A percentile compares a stretch with the other conserved stretches of the same genome.
Conservation (phyloP, 495 filamentous ascomycete genomes). For the Aspergillus baeticus region DNA sequence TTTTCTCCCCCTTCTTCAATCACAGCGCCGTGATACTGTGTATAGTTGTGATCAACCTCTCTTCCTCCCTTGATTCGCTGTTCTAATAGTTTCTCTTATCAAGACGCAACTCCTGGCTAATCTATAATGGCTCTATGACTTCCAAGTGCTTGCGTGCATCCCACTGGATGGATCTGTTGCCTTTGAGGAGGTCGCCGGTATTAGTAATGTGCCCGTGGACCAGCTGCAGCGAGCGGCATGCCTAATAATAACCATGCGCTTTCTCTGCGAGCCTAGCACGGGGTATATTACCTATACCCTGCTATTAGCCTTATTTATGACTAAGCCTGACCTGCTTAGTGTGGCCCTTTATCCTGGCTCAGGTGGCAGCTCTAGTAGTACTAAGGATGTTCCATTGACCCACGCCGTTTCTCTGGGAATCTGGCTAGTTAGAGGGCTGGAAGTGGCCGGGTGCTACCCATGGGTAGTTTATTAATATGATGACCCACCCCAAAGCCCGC, state of each 20-base stretch:
- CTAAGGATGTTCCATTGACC: too few species aligned
- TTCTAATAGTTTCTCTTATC: neutral
- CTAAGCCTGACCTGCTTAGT: neutral
- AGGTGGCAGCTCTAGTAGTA: neutral
- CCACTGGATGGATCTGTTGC: neutral
- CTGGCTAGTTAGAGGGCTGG: too few species aligned
- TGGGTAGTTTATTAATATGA: too few species aligned
- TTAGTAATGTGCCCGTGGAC: neutral
- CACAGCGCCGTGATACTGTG: too few species aligned
- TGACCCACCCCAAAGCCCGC: too few species aligned
- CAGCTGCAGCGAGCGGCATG: neutral
- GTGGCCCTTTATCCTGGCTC: neutral
- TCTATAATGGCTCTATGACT: neutral
- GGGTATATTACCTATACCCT: neutral
- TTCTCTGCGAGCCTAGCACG: neutral
- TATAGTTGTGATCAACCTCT: neutral
- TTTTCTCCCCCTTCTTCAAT: too few species aligned
- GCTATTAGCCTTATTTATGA: neutral
- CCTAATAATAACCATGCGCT: neutral
- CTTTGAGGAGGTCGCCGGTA: neutral
- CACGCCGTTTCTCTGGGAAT: too few species aligned
- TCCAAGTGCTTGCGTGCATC: neutral
- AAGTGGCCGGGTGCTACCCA: too few species aligned
- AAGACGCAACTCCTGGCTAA: neutral
- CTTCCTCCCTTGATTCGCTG: too few species aligned